Base-by-base conservation (phyloP, 352 stramenopile species). In the Phytophthora multivora region DNA sequence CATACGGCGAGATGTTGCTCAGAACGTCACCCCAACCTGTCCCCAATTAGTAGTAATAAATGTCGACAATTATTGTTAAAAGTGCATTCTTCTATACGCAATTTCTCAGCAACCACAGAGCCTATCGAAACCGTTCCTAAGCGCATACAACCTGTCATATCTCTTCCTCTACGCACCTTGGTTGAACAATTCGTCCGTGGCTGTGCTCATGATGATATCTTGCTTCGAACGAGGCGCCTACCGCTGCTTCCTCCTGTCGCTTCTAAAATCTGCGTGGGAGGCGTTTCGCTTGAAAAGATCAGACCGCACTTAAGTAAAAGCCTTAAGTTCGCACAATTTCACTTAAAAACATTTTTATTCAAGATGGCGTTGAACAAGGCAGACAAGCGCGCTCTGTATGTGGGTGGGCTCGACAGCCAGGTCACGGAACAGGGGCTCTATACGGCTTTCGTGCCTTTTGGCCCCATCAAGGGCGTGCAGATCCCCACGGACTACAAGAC, bases 1-100 rank as follows among this genome's bases (percentile, higher is more conserved):
- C 96, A 65, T 99, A 99, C 5, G 98, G 97, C 12, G 96, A 99
- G 77, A 99, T 99, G 83, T 98, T 97, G 45, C 96, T 98, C 54
- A 99, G 85, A 51, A 99, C 89, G 83, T 99, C 96, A 39, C 83
- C 86, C 89, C 89, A 97, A 59, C 88, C 88, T 96, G 57, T 6
- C 7, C 28, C 40, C 28, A 49, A 42, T 41, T 30, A 48, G 47
- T 42, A 30, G 36, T 15, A n/a, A 21, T n/a, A 46, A 42, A 13
- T 31, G 41, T 16, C 41, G 3, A 40, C 18, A 41, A 12, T 28
- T 48, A 43, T 38, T 15, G n/a, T n/a, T 45, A 33, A 33, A 33
- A 62, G 41, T 28, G 35, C 11, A 1, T 9, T 19, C 35, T 47
- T 51, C 49, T n/a, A 15, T 2, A 31, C 4, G 28, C 42, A 10